Evolutionary conservation across 2,329 filamentous ascomycete genomes (phyloP).

Genomic region (Fusarium piperis): DNA sequence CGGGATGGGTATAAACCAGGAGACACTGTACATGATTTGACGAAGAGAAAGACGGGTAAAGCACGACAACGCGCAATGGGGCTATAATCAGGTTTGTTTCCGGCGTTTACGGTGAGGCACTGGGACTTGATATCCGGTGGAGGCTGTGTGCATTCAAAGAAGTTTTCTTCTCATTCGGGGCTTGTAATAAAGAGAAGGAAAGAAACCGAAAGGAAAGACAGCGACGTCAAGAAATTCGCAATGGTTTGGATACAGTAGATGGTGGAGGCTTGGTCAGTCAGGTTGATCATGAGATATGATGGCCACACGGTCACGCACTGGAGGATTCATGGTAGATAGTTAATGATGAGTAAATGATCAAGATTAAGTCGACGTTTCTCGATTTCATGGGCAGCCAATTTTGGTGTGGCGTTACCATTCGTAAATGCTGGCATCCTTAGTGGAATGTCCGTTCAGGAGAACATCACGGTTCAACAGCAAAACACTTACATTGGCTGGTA

Average conservation of each 20-base stretch:
- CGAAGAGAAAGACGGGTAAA: neutral
- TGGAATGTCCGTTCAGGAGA: neutral
- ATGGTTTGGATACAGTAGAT: constrained; percentile 7
- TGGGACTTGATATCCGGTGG: constrained; percentile 26
- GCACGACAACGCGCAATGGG: constrained; percentile 3
- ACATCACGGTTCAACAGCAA: neutral
- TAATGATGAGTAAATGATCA: constrained; percentile 21
- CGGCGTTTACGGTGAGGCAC: constrained; percentile 8
- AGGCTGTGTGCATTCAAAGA: constrained; percentile 7
- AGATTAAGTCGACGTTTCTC: neutral
- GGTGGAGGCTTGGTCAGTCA: neutral
- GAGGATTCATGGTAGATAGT: constrained; percentile 25
- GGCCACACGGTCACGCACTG: constrained; percentile 27
- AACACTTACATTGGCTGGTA: neutral
- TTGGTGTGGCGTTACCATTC: neutral
- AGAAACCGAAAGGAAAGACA: neutral
- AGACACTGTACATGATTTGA: constrained; percentile 45
- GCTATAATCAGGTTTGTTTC: neutral
- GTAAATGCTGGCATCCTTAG: neutral
- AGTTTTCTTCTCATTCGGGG: neutral
- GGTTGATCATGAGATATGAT: constrained; percentile 27
- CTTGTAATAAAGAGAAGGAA: constrained; percentile 11
- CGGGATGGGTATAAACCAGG: constrained; percentile 59
- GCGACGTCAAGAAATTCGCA: neutral
- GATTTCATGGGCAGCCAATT: neutral